Evolutionary conservation across 192 early-diverging fungal genomes (phyloP).

Genomic region (Entomortierella lignicola): DNA sequence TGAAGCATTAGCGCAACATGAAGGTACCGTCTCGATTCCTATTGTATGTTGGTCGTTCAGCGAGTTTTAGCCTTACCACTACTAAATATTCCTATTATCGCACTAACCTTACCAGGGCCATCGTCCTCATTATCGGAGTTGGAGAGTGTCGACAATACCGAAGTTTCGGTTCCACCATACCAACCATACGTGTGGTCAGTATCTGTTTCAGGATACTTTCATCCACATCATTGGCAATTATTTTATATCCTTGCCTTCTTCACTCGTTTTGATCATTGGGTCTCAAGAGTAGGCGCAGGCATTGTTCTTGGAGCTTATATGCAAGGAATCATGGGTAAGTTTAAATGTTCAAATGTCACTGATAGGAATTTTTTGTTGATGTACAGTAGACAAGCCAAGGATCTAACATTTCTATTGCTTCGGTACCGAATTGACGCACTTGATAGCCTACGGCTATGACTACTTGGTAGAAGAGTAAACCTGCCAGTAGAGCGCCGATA

Average conservation of each 20-base stretch:
- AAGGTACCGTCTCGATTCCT: constrained; percentile 46
- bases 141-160: neutral
- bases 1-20: neutral
- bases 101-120: neutral
- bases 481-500: neutral
- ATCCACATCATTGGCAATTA: constrained; percentile 88
- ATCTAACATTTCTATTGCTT: neutral
- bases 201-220: constrained; percentile 53
- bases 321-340: constrained; percentile 70
- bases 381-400: neutral
- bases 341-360: neutral
- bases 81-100: neutral
- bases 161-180: constrained; percentile 19
- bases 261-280: constrained; percentile 76
- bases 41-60: constrained; percentile 34
- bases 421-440: neutral
- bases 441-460: constrained; percentile 68
- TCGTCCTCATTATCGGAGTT: neutral
- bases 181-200: constrained; percentile 44
- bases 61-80: constrained; percentile 16
- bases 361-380: too few relatives aligned
- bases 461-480: constrained; percentile 60
- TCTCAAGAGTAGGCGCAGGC: constrained; percentile 76
- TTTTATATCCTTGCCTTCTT: constrained; percentile 86
- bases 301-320: constrained; percentile 78